Base-by-base conservation (phyloP, 1,284 basidiomycete species). In the Fomitiporia mediterranea region DNA sequence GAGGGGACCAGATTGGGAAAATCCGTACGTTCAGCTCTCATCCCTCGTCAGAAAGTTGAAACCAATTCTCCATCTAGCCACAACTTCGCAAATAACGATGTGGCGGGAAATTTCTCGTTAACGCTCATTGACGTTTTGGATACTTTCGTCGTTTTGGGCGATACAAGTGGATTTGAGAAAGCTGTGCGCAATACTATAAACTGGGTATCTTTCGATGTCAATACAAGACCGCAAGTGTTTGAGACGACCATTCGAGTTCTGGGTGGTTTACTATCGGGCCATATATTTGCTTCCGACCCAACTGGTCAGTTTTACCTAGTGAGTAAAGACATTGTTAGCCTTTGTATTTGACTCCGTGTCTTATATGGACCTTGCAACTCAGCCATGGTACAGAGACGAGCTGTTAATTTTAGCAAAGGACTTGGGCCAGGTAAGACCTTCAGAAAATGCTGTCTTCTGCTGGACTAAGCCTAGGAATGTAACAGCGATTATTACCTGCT, bases 211-310 rank as follows among this genome's bases (percentile, higher is more conserved):
- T 94, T 94, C 65, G 85, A 94, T 65, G 88, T 94, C 59, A 86
- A 94, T 69, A 91, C 91, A 30, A 90, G 84, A 71, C 91, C 91
- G 35, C 94, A 98, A 76, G 85, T 94, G 2, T 94, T 94, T 65
- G 91, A 94, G 72, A 89, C 89, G 15, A 95, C 89, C 1, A 95
- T 95, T 59, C 83, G 92, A 32, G 89, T 91, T 2, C 74, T 98
- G 3, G 94, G 95, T 3, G 92, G 92, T 2, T 77, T 98, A 43
- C 70, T 98, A 11, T 93, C 91, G 4, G 94, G 83, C 6, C 94
- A 94, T 65, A 79, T 89, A 65, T 87, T 91, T 73, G 87, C 90
- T 37, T 82, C 77, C 68, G 72, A 83, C 66, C 70, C 79, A 37
- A 74, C 74, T 15, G 78, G 83, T 43, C 79, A 82, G 21, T 91